These are phyloP conservation scores for Amorphotheca resinae DNA, from an alignment of 495 filamentous ascomycete genomes.

Conservation along the genomic window DNA sequence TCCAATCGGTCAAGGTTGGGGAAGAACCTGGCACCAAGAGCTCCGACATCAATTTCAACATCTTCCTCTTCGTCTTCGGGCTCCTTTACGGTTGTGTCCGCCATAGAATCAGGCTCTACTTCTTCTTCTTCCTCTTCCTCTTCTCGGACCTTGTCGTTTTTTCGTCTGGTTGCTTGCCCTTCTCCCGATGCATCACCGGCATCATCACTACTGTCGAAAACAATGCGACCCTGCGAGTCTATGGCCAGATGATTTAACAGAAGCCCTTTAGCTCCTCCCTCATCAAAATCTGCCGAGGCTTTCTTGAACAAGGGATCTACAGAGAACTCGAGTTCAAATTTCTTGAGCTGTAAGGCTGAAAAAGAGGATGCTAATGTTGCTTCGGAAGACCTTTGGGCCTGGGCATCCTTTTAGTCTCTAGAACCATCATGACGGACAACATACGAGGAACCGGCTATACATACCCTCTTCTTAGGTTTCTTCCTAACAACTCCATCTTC, in stretches of 20 bases:
- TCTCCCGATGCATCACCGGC: constrained; percentile 46
- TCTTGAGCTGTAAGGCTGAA: constrained; percentile 80
- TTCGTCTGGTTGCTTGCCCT: constrained; percentile 26
- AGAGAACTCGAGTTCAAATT: constrained; percentile 92
- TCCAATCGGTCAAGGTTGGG: constrained; percentile 67
- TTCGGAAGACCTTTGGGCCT: constrained; percentile 73
- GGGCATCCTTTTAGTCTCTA: too few species aligned
- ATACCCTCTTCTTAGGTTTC: constrained; percentile 57
- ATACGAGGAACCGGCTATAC: too few species aligned
- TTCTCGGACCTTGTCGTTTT: constrained; percentile 33
- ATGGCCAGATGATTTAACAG: constrained; percentile 92
- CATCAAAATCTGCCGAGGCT: constrained; percentile 93
- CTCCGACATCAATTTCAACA: constrained; percentile 62
- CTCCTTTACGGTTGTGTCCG: constrained; percentile 23
- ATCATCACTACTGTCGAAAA: constrained; percentile 97
- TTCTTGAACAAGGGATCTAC: constrained; percentile 99
- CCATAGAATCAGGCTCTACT: constrained; percentile 21
- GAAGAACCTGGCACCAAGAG: constrained; percentile 72
- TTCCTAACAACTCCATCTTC: constrained; percentile 64
- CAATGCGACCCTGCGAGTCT: constrained; percentile 79
- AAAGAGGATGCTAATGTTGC: constrained; percentile 84
- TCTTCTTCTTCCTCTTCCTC: constrained; percentile 45
- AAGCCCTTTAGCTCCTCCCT: constrained; percentile 92
- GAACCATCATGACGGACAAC: too few species aligned
- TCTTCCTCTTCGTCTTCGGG: constrained; percentile 42